Base-by-base conservation (phyloP, 2,329 filamentous ascomycete species). In the Fusarium goolgardi region DNA sequence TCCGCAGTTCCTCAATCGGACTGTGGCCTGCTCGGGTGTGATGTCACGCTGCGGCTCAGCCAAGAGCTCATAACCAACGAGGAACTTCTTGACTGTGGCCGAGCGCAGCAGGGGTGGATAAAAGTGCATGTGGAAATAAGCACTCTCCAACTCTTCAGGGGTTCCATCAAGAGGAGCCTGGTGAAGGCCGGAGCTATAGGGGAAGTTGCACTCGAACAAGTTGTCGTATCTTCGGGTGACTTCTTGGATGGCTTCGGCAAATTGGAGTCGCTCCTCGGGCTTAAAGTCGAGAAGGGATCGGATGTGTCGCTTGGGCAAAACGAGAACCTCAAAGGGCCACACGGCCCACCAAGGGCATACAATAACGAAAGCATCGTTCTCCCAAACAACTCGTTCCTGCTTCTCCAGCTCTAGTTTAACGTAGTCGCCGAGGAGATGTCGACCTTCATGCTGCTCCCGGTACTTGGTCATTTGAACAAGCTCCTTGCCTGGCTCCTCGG, bases 31-130 rank as follows among this genome's bases (percentile, higher is more conserved):
- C 80, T 99, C 96, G 0, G 96, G 95, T 0, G 96, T 99, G 74
- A 99, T 98, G 77, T 99, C 96, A 61, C 96, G 88, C 80, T 99
- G 96, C n/a, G 96, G 95, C 81, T 99, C 96, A 3, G 92, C 96
- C 88, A 99, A 88, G 81, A 99, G 86, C 81, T 99, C 96, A 77
- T 97, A 98, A 0, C 96, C 96, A 34, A 99, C 96, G 53, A 98
- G 80, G 81, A 98, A 99, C 82, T 99, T 99, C 72, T 92, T 90
- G 46, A 99, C 94, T 0, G 94, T 97, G 4, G 96, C 94, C 46
- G 94, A 97, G 58, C 96, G 89, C 68, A 99, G 84, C 46, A 99
- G 84, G 15, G 96, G 96, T 41, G 96, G 96, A 78, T 97, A 98
- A 80, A 99, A 99, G 81, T 99, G 96, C 83, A 99, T 90, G 79